phyloP scores from a whole-genome alignment of 768 basidiomycete species.

The Tubosaeta sp. region DNA sequence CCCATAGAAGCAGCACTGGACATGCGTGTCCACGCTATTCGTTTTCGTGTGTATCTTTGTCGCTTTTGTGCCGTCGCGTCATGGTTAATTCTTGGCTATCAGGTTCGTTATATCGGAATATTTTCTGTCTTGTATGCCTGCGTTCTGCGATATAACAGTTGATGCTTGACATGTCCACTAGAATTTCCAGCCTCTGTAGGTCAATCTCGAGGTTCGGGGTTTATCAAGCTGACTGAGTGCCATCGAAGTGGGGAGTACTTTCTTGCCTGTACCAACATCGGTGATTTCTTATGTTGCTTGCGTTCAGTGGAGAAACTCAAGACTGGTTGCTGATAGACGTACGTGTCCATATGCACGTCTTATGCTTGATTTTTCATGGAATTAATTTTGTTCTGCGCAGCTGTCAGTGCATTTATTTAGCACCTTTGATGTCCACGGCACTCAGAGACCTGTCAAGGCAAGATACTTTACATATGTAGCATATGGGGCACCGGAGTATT shows the following conservation, averaged over 20 bases:
- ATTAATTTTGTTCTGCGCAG: not conserved
- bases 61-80: not conserved
- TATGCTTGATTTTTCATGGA: too few relatives aligned
- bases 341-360: too few relatives aligned
- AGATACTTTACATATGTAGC: not conserved
- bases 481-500: not conserved
- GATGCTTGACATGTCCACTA: not conserved
- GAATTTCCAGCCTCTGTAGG: not conserved
- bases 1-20: not conserved
- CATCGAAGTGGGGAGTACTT: not conserved
- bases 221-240: not conserved
- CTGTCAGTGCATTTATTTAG: not conserved
- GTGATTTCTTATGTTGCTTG: not conserved
- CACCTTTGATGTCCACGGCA: too few relatives aligned
- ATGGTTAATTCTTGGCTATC: not conserved
- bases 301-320: too few relatives aligned
- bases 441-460: not conserved
- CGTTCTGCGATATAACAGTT: not conserved
- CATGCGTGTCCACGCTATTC: not conserved
- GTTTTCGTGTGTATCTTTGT: not conserved
- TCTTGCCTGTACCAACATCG: not conserved
- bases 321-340: not conserved
- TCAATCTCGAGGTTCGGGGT: not conserved
- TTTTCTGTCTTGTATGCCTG: not conserved
- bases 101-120: too few relatives aligned